These are phyloP conservation scores for Thecaphora frezii DNA, from an alignment of 1,284 basidiomycete genomes.

Conservation along the genomic window DNA sequence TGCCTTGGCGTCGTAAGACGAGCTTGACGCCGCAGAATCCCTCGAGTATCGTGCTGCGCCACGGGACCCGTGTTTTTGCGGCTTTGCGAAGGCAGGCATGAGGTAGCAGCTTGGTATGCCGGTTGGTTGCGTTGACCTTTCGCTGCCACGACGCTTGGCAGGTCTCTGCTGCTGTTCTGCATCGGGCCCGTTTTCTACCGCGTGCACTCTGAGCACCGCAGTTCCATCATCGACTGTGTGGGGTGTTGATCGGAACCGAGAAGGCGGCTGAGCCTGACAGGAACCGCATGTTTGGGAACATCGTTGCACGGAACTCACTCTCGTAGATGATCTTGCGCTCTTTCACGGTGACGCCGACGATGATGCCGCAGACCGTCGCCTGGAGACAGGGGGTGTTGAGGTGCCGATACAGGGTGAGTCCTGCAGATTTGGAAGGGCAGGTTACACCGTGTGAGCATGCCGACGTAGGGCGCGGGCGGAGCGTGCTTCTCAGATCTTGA, in stretches of 20 bases:
- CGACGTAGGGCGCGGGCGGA: too few relatives aligned
- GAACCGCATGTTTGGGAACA: too few relatives aligned
- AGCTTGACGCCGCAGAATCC: not conserved
- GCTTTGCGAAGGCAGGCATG: slow-evolving; percentile 5
- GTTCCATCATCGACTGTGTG: slow-evolving; percentile 37
- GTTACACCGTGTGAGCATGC: too few relatives aligned
- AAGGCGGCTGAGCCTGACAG: not conserved
- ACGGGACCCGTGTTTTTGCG: not conserved
- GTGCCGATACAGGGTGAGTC: slow-evolving; percentile 16
- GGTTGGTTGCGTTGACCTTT: not conserved
- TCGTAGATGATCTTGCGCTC: slow-evolving; percentile 30
- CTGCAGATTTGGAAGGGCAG: slow-evolving; percentile 4
- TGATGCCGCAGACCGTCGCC: slow-evolving; percentile 28
- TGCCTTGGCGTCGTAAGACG: not conserved
- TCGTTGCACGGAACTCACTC: slow-evolving; percentile 15
- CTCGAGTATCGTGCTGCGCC: not conserved
- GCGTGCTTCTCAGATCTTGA: not conserved
- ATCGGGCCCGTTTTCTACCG: slow-evolving; percentile 1
- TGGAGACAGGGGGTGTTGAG: slow-evolving; percentile 16
- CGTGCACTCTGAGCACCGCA: slow-evolving; percentile 19
- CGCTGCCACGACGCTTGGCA: too few relatives aligned
- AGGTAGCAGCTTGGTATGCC: slow-evolving; percentile 34
- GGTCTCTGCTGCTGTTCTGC: not conserved
- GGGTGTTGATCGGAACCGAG: not conserved
- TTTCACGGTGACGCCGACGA: slow-evolving; percentile 27